Percentiles rank a stretch among this genome's conserved stretches.
phyloP scores from a whole-genome alignment of 1,139 yeast species.

The Pichia cactophila region DNA sequence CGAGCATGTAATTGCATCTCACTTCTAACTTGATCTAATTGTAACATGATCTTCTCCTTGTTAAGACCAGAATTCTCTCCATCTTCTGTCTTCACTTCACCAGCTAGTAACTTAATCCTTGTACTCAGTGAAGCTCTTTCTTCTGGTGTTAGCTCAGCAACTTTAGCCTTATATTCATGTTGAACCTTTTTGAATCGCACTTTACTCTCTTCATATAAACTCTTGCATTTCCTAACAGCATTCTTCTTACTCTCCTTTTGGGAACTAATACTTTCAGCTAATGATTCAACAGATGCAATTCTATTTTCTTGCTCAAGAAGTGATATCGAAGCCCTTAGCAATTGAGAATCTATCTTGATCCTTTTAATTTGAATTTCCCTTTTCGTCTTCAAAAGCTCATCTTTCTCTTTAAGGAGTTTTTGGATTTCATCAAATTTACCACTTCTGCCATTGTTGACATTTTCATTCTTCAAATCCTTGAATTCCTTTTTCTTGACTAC shows the following conservation, averaged over 20 bases:
- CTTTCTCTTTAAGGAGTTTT: not conserved
- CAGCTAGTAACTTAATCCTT: constrained; percentile 39
- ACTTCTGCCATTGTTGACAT: not conserved
- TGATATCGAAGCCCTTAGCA: constrained; percentile 11
- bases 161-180: constrained; percentile 29
- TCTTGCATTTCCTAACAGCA: constrained; percentile 36
- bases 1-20: constrained; percentile 30
- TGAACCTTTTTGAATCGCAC: not conserved
- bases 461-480: constrained; percentile 13
- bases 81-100: not conserved
- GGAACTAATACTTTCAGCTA: constrained; percentile 33
- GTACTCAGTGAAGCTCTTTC: constrained; percentile 36
- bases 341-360: constrained; percentile 12
- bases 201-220: constrained; percentile 19
- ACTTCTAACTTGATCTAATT: constrained; percentile 31
- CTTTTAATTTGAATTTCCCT: constrained; percentile 11
- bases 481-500: constrained; percentile 19
- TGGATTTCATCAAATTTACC: not conserved
- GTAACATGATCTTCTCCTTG: constrained; percentile 14
- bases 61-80: not conserved
- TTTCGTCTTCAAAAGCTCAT: not conserved
- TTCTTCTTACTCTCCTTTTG: constrained; percentile 30
- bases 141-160: constrained; percentile 36
- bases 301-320: constrained; percentile 34
- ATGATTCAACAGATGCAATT: constrained; percentile 27